Evolutionary conservation across 129 eudicot species (phyloP), one percentile per base, ranked within the genome.

Genomic region (Flaveria ramosissima): DNA sequence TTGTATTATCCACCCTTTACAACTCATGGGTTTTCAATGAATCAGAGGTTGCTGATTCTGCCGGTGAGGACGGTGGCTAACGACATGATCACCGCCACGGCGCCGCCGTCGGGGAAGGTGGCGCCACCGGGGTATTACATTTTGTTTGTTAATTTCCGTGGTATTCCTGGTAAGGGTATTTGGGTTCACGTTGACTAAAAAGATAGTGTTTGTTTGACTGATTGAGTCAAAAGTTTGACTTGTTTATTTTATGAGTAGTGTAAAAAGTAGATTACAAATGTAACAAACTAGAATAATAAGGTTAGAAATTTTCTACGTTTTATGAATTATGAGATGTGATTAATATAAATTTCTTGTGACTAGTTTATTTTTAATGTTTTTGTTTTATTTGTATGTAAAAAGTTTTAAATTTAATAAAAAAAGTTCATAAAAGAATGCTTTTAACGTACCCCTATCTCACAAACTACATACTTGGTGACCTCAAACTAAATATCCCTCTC

Each of bases 1-100:
- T 76, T 92, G 92, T 48, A 67, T 65, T 57, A 84, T 12, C 97
- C 97, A 6, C 96, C 97, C 0, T 92, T 92, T 52, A 88, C 96
- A 3, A 92, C 96, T 15, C 97, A 92, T 41, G 97, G 96, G 12
- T 92, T 83, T 77, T 87, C 93, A 0, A 77, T 70, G 86, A 84
- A 84, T 77, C 97, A 92, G 50, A 84, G 97, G 47, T 55, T 89
- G 89, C 16, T 86, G 47, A 64, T 87, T 71, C 43, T 83, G 20
- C 67, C 80, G 14, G 1, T 77, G 39, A 26, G 61, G 76, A 16
- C 48, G 46, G 83, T 68, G 72, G 39, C 65, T 0, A 65, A 72
- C 52, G 64, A 72, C 15, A 6, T 26, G 32, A 17, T 83, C 10
- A 72, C 63, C 19, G 76, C 73, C 16, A 70, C 57, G 3, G 83